Evolutionary conservation across 225 moss, liverwort and hornwort species (phyloP).

Genomic region (Rhytidiadelphus loreus): DNA sequence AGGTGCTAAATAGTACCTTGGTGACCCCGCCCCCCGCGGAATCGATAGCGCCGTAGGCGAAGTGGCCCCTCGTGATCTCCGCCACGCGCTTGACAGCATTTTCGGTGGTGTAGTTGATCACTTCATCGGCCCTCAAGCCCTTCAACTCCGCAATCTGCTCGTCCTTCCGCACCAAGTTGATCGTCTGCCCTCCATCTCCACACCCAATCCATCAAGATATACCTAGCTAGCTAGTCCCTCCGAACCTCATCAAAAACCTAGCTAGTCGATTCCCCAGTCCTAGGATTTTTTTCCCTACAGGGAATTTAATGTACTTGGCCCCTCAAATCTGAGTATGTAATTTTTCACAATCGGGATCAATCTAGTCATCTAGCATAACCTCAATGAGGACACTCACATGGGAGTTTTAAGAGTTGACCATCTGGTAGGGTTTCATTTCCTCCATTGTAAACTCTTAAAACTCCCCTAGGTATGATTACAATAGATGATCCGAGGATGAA

Average conservation of each 20-base stretch:
- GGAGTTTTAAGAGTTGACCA: not conserved
- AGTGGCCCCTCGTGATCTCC: not conserved
- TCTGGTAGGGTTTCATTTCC: not conserved
- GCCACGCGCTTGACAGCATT: not conserved
- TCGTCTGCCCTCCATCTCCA: not conserved
- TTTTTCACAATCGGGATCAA: not conserved
- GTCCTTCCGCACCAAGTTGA: slow-evolving; percentile 25
- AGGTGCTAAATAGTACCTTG: not conserved
- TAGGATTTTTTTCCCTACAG: not conserved
- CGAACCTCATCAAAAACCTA: not conserved
- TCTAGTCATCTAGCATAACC: not conserved
- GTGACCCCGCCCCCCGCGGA: not conserved
- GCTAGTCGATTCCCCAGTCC: not conserved
- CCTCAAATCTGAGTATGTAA: not conserved
- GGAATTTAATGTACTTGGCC: not conserved
- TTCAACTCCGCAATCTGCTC: slow-evolving; percentile 29
- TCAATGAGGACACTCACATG: not conserved
- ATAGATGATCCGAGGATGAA: not conserved
- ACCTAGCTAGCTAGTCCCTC: not conserved
- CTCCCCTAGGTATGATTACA: not conserved
- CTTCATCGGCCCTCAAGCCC: slow-evolving; percentile 13
- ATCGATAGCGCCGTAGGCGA: not conserved
- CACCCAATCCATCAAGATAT: not conserved
- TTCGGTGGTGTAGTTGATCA: not conserved
- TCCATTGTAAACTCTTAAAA: not conserved